Conservation (phyloP, 2,329 filamentous ascomycete species). For the Rhynchosporium graminicola region DNA sequence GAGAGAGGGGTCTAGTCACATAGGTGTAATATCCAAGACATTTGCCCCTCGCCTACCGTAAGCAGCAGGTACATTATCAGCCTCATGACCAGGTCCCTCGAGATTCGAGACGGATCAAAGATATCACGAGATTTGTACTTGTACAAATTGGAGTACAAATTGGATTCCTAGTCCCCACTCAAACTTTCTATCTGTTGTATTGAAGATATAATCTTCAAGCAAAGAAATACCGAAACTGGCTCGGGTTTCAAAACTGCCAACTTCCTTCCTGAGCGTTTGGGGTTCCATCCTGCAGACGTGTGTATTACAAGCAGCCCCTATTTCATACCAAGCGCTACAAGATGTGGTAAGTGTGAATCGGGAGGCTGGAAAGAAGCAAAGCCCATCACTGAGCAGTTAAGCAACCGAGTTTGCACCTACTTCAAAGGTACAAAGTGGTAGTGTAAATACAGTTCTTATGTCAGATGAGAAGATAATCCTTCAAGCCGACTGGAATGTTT, state of each 20-base stretch:
- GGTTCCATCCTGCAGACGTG: neutral
- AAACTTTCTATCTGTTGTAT: too few species aligned
- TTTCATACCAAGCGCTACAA: neutral
- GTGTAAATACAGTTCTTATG: too few species aligned
- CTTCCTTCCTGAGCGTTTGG: neutral
- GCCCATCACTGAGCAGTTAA: too few species aligned
- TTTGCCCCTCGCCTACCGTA: constrained; percentile 1
- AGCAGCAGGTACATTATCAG: constrained; percentile 11
- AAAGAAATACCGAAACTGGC: too few species aligned
- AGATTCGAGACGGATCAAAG: neutral
- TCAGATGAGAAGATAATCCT: too few species aligned
- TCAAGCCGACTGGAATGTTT: too few species aligned
- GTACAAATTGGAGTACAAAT: neutral
- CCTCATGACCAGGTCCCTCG: constrained; percentile 8
- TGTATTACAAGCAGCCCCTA: neutral
- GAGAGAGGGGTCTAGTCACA: constrained; percentile 6
- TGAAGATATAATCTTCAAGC: too few species aligned
- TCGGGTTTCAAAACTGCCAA: neutral
- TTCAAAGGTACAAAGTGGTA: too few species aligned
- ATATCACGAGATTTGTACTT: neutral
- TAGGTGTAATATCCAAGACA: constrained; percentile 1
- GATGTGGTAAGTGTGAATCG: neutral
- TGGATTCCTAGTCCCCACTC: neutral
- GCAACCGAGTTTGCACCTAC: too few species aligned
- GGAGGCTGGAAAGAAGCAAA: too few species aligned